Conservation (phyloP, 352 stramenopile genomes). For the Phytophthora lateralis region DNA sequence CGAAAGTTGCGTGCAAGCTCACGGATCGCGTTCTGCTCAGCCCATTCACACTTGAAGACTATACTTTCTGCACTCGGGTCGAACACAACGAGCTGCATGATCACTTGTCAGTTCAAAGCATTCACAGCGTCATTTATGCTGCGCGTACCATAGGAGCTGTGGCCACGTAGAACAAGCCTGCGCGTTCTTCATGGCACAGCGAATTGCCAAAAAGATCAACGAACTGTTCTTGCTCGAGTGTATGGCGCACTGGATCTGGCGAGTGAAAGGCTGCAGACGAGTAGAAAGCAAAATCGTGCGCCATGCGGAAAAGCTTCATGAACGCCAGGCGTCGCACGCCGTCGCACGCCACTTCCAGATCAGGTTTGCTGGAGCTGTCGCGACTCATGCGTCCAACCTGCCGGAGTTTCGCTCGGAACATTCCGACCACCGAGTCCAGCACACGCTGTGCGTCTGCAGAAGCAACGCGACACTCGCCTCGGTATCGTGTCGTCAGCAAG, state of each 20-base stretch:
- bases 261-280: conserved; percentile 56
- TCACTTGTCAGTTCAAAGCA: conserved; percentile 4
- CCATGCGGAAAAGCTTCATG: conserved; percentile 61
- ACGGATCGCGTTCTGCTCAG: conserved; percentile 65
- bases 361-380: conserved; percentile 11
- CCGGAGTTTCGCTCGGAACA: conserved; percentile 57
- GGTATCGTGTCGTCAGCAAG: conserved; percentile 53
- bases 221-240: conserved; percentile 56
- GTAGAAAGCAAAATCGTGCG: conserved; percentile 62
- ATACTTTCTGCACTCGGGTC: conserved; percentile 66
- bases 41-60: conserved; percentile 56
- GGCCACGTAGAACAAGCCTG: conserved; percentile 67
- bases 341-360: conserved; percentile 54
- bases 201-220: conserved; percentile 69
- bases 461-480: conserved; percentile 62
- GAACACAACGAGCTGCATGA: conserved; percentile 59
- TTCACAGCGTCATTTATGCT: background rate
- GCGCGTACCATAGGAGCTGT: conserved; percentile 63
- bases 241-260: conserved; percentile 43
- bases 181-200: conserved; percentile 73
- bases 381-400: conserved; percentile 39
- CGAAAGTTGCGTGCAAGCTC: conserved; percentile 75
- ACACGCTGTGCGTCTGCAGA: conserved; percentile 54
- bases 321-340: conserved; percentile 69
- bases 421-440: conserved; percentile 47